Evolutionary conservation across 768 basidiomycete genomes (phyloP), one percentile per base, ranked within the genome.

Genomic region (Crepidotus variabilis): DNA sequence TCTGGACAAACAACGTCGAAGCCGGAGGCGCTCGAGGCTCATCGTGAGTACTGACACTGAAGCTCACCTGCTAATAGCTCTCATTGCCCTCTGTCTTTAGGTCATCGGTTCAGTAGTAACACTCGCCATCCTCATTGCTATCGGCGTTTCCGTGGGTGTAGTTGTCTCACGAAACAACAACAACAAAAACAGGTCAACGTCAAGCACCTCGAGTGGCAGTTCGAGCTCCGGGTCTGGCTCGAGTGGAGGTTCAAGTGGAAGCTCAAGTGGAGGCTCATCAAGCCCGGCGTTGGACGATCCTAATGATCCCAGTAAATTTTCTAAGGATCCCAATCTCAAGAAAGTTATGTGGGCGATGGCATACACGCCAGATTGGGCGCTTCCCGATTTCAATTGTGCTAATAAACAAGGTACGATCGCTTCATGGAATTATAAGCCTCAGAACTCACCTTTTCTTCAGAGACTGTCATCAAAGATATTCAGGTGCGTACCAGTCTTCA

Each of bases 291-390:
- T 32, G 28, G 47, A 51, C 21, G 50, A 34, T 36, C 61, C 67
- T 13, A 79, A 75, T 61, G 87, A 93, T 69, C 90, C 92, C 4
- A 88, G 83, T 66, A 74, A 77, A 11, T 96, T 94, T 69, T 63
- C 65, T 35, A 86, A 86, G 71, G 85, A 95, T 69, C 51, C 78
- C 2, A 77, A 74, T 9, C 72, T 96, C 35, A 78, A 84, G 61
- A 82, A 87, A 59, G 79, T 83, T 0, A 90, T 97, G 73, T 96
- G 87, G 71, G 94, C 90, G 9, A 66, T 96, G 47, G 92, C 93
- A 1, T 96, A 95, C 69, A 92, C 92, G 5, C 92, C 94, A 4
- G 74, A 79, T 36, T 85, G 85, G 49, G 83, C 86, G 22, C 77
- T 84, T 54, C 67, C 85, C 21, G 65, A 71, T 35, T 90, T 86